A percentile compares a stretch with the other conserved stretches of the same genome.
These are phyloP conservation scores for Pterocarpus santalinus DNA, from an alignment of 306 rosid species.

Conservation along the genomic window DNA sequence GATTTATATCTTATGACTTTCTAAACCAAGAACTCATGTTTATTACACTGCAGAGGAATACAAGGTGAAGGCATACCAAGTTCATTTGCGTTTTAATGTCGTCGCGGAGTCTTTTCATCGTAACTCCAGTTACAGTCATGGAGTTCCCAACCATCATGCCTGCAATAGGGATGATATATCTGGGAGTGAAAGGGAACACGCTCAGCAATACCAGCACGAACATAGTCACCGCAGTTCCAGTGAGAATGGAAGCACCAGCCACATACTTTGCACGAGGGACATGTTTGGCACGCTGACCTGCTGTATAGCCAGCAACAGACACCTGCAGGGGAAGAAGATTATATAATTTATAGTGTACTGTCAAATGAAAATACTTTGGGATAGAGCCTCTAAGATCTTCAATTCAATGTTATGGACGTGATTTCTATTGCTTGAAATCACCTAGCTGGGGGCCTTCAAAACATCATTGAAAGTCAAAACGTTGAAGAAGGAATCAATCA, in stretches of 20 bases:
- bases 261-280: constrained; percentile 84
- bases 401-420: neutral
- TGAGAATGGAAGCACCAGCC: constrained; percentile 83
- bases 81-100: constrained; percentile 79
- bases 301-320: constrained; percentile 87
- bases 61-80: constrained; percentile 55
- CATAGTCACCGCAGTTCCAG: constrained; percentile 87
- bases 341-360: too few species aligned
- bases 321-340: constrained; percentile 54
- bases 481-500: neutral
- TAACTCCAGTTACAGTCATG: constrained; percentile 96
- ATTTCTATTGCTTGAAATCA: neutral
- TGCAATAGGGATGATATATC: constrained; percentile 87
- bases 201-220: constrained; percentile 63
- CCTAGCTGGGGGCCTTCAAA: too few species aligned
- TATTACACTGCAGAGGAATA: neutral
- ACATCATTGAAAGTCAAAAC: too few species aligned
- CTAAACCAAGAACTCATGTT: neutral
- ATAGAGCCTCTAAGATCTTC: neutral
- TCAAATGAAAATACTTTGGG: too few species aligned
- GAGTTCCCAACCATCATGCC: constrained; percentile 99
- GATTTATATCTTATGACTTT: too few species aligned
- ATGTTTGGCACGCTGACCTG: constrained; percentile 91
- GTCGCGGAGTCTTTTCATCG: constrained; percentile 91
- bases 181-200: constrained; percentile 93